phyloP scores from a whole-genome alignment of 768 basidiomycete genomes.

The Mycena leptocephala region DNA sequence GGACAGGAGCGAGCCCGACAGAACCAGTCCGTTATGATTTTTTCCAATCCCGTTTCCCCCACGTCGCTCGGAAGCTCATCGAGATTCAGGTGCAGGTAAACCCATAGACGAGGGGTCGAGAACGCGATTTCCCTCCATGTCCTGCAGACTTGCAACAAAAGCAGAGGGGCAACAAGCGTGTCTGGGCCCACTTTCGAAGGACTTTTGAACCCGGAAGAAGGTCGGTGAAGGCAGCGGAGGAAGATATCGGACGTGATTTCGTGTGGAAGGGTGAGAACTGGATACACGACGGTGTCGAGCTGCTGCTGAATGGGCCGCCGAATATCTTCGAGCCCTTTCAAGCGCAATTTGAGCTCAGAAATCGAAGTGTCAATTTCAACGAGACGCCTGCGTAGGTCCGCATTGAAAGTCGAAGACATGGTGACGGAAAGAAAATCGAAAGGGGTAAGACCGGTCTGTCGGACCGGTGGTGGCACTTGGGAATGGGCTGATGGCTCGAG shows the following conservation, averaged over 20 bases:
- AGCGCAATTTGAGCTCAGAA: neutral
- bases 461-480: too few species aligned
- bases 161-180: constrained; percentile 26
- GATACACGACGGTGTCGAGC: constrained; percentile 14
- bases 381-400: neutral
- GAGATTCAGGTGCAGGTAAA: neutral
- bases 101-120: constrained; percentile 43
- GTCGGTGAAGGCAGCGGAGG: neutral
- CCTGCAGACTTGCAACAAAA: constrained; percentile 39
- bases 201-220: neutral
- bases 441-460: too few species aligned
- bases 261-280: constrained; percentile 9
- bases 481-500: too few species aligned
- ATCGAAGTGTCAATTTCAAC: neutral
- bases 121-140: constrained; percentile 45
- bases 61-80: neutral
- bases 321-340: neutral
- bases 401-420: neutral
- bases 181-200: neutral
- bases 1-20: neutral
- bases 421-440: neutral
- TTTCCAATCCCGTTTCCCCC: neutral
- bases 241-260: constrained; percentile 20
- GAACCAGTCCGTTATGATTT: neutral
- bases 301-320: neutral